phyloP scores from a whole-genome alignment of 1,284 basidiomycete species.

The Peniophora sp. region DNA sequence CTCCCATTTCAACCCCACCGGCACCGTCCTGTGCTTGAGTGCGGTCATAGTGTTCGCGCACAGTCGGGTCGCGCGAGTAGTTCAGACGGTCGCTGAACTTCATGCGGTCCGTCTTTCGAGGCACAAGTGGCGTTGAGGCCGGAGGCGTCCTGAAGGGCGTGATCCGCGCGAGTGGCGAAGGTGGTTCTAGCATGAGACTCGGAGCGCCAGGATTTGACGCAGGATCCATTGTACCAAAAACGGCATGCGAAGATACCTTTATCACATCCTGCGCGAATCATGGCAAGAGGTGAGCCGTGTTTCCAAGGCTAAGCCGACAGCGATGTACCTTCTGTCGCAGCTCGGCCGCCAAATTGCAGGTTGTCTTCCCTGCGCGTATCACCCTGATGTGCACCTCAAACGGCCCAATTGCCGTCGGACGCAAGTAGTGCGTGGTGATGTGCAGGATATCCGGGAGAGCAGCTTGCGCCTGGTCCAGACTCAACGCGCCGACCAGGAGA shows the following conservation, averaged over 20 bases:
- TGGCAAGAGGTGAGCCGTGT: neutral
- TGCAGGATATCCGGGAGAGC: constrained; percentile 48
- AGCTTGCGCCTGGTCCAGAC: constrained; percentile 37
- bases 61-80: constrained; percentile 31
- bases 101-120: constrained; percentile 10
- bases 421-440: constrained; percentile 50
- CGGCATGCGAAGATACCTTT: constrained; percentile 42
- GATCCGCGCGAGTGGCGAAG: constrained; percentile 47
- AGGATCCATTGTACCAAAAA: constrained; percentile 42
- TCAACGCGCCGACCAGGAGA: constrained; percentile 43
- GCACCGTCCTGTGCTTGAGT: constrained; percentile 30
- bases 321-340: constrained; percentile 44
- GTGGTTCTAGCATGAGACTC: constrained; percentile 30
- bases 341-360: constrained; percentile 48
- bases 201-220: constrained; percentile 4
- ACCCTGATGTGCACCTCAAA: constrained; percentile 40
- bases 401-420: constrained; percentile 27
- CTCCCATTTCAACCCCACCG: constrained; percentile 43
- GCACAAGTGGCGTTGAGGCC: constrained; percentile 14
- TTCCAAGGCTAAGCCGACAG: neutral
- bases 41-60: constrained; percentile 28
- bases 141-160: constrained; percentile 48
- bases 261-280: constrained; percentile 29
- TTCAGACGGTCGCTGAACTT: constrained; percentile 26
- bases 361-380: constrained; percentile 38